Conservation (phyloP, 441 rosid species). For the Omphalea diandra region DNA sequence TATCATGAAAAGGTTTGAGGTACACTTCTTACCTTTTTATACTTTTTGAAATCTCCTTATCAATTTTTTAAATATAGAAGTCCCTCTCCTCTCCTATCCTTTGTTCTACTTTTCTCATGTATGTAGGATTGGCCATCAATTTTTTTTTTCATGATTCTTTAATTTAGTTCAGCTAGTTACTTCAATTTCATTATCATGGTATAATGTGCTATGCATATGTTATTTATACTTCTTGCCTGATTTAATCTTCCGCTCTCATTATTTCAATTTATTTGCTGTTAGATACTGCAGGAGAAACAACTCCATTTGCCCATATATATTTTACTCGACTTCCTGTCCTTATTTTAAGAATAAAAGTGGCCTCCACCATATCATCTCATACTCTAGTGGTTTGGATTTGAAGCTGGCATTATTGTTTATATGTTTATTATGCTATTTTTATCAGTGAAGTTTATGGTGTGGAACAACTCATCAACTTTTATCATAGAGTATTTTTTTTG, state of each 20-base stretch:
- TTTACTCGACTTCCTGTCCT: not conserved
- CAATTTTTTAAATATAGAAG: not conserved
- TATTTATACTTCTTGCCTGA: not conserved
- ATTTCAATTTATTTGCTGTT: not conserved
- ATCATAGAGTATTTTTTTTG: not conserved
- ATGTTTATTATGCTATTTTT: too few species aligned
- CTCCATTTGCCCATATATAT: not conserved
- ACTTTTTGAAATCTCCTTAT: not conserved
- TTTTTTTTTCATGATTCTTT: not conserved
- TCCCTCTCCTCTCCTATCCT: not conserved
- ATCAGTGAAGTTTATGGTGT: not conserved
- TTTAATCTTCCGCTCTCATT: not conserved
- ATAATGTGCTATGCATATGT: not conserved
- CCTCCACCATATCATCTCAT: not conserved
- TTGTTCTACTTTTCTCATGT: not conserved
- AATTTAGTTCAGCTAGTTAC: not conserved
- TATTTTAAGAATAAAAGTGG: not conserved
- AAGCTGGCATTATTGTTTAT: not conserved
- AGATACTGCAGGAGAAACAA: not conserved
- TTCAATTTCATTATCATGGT: not conserved
- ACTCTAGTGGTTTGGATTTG: not conserved
- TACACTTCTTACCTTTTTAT: too few species aligned
- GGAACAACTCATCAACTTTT: not conserved
- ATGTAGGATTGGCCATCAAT: not conserved
- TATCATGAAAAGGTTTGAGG: too few species aligned